These are phyloP conservation scores for Sugiyamaella marilandica DNA, from an alignment of 805 yeast species.

Conservation along the genomic window DNA sequence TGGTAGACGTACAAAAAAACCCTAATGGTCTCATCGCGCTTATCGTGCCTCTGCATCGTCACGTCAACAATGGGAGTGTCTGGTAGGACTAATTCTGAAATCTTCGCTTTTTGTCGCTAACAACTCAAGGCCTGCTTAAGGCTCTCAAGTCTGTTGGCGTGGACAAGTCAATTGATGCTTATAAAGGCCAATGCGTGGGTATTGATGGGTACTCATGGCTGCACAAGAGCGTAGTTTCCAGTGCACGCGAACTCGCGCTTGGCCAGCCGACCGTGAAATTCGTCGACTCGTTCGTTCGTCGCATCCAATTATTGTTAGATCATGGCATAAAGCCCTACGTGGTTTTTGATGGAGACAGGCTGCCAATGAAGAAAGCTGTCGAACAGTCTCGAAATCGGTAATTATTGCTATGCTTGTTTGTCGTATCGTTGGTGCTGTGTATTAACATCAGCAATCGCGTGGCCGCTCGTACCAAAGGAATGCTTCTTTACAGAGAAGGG, in stretches of 20 bases:
- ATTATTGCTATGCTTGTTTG: constrained; percentile 33
- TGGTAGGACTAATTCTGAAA: constrained; percentile 12
- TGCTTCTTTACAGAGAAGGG: constrained; percentile 44
- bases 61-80: constrained; percentile 19
- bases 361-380: constrained; percentile 74
- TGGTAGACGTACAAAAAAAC: neutral
- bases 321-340: constrained; percentile 76
- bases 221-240: constrained; percentile 76
- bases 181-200: constrained; percentile 72
- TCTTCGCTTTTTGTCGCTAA: neutral
- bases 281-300: constrained; percentile 60
- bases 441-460: constrained; percentile 48
- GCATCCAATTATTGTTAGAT: constrained; percentile 58
- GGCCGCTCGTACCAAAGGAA: constrained; percentile 42
- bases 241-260: constrained; percentile 76
- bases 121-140: constrained; percentile 71
- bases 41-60: neutral
- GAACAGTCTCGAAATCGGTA: constrained; percentile 45
- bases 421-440: constrained; percentile 18
- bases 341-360: constrained; percentile 88
- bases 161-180: constrained; percentile 51
- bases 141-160: constrained; percentile 69
- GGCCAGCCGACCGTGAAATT: constrained; percentile 58
- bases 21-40: neutral
- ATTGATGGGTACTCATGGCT: constrained; percentile 98